phyloP scores from a whole-genome alignment of 371 early-diverging fungal species.

The Capniomyces stellatus region DNA sequence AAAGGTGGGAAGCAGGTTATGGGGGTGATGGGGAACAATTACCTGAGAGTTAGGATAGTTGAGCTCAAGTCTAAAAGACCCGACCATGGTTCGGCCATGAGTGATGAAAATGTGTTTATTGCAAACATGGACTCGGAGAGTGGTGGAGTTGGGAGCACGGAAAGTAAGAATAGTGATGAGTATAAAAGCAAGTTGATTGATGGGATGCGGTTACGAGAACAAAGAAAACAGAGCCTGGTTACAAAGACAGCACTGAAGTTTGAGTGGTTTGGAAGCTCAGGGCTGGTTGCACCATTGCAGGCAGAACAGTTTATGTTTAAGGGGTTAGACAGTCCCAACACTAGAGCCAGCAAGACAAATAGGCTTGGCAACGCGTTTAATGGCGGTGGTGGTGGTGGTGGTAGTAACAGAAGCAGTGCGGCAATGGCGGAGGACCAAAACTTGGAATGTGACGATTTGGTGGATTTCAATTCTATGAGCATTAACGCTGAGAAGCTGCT shows the following conservation, averaged over 20 bases:
- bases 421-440: background rate
- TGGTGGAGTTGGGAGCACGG: no score
- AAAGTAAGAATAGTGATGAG: no score
- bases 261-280: constrained; percentile 2
- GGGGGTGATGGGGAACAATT: constrained; percentile 7
- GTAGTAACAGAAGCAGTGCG: background rate
- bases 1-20: background rate
- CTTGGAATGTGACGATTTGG: background rate
- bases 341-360: no score
- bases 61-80: constrained; percentile 13
- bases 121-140: background rate
- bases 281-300: background rate
- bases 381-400: no score
- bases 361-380: no score
- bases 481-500: constrained; percentile 15
- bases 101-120: constrained; percentile 5
- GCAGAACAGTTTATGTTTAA: no score
- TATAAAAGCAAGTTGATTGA: background rate
- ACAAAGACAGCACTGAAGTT: background rate
- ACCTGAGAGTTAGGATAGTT: constrained; percentile 9
- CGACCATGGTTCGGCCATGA: constrained; percentile 15
- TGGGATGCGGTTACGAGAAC: background rate
- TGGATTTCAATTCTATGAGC: constrained; percentile 8
- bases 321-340: no score
- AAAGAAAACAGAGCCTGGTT: background rate